Evolutionary conservation across 139 green algal genomes (phyloP).

Genomic region (Gonium pectorale): DNA sequence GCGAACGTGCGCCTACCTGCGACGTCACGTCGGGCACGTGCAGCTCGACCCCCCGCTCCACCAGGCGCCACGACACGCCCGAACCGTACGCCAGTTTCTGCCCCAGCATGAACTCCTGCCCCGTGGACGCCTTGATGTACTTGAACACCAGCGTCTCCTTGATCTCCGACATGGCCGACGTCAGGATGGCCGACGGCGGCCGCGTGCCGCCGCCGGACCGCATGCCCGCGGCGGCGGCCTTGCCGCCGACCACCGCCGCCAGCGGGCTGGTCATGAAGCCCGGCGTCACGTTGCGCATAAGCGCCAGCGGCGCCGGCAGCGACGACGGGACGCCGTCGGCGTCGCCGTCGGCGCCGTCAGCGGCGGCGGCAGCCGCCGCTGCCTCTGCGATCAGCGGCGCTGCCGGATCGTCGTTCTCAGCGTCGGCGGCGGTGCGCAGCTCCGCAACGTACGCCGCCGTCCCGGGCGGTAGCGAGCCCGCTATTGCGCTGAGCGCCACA

Average conservation of each 20-base stretch:
- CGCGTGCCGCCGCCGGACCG: not conserved
- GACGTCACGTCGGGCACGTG: constrained; percentile 41
- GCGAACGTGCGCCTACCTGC: not conserved
- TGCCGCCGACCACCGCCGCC: constrained; percentile 17
- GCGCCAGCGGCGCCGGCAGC: not conserved
- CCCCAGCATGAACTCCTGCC: constrained; percentile 57
- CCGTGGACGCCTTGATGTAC: constrained; percentile 33
- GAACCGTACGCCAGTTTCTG: constrained; percentile 39
- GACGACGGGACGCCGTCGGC: not conserved
- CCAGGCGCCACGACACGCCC: constrained; percentile 46
- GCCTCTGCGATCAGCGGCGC: constrained; percentile 2
- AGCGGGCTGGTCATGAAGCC: constrained; percentile 37
- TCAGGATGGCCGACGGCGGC: not conserved
- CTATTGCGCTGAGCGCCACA: constrained; percentile 19
- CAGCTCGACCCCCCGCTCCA: constrained; percentile 15
- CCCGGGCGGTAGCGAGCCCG: constrained; percentile 34
- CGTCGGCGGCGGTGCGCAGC: constrained; percentile 40
- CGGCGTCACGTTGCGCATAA: constrained; percentile 2
- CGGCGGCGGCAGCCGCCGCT: not conserved
- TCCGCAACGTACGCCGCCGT: constrained; percentile 46
- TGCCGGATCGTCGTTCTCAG: constrained; percentile 30
- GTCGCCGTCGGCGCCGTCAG: not conserved
- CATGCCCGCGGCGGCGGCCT: not conserved
- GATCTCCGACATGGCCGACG: constrained; percentile 16
- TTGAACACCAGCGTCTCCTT: constrained; percentile 43